Evolutionary conservation across 768 basidiomycete genomes (phyloP).

Genomic region (Boletales sp.): DNA sequence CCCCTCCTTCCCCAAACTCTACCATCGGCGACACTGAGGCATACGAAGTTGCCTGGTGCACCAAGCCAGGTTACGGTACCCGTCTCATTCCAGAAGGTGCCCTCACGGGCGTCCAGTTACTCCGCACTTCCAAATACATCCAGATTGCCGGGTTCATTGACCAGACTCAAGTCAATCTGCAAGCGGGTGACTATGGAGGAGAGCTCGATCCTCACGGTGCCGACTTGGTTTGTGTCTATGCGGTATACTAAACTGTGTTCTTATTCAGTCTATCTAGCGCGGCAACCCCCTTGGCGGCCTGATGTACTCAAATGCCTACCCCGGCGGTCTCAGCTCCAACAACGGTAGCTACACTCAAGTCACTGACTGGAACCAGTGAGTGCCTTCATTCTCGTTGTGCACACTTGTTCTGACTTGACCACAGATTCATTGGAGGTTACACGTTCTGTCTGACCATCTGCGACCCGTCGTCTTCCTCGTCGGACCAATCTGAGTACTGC

Average conservation of each 20-base stretch:
- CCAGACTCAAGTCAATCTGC: slow-evolving; percentile 55
- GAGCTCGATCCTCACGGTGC: slow-evolving; percentile 78
- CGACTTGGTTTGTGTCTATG: slow-evolving; percentile 41
- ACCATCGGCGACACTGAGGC: slow-evolving; percentile 65
- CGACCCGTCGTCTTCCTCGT: slow-evolving; percentile 45
- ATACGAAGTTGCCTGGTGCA: slow-evolving; percentile 71
- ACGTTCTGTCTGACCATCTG: slow-evolving; percentile 72
- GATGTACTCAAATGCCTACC: slow-evolving; percentile 50
- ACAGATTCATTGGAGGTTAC: slow-evolving; percentile 61
- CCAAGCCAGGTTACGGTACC: slow-evolving; percentile 59
- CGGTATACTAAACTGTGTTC: slow-evolving; percentile 11
- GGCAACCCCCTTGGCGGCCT: slow-evolving; percentile 82
- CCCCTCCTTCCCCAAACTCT: slow-evolving; percentile 44
- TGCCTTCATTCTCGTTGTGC: not conserved
- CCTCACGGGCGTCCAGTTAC: slow-evolving; percentile 61
- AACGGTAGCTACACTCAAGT: slow-evolving; percentile 49
- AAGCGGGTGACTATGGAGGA: slow-evolving; percentile 58
- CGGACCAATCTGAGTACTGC: slow-evolving; percentile 47
- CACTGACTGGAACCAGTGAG: slow-evolving; percentile 64
- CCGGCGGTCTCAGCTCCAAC: slow-evolving; percentile 24
- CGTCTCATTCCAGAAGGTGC: slow-evolving; percentile 67
- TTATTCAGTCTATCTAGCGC: slow-evolving; percentile 37
- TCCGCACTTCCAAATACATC: slow-evolving; percentile 53
- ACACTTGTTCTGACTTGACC: slow-evolving; percentile 5
- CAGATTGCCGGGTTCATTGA: slow-evolving; percentile 63